These are phyloP conservation scores for Cephalotrichum gorgonifer DNA, from an alignment of 2,329 filamentous ascomycete species.

Conservation along the genomic window DNA sequence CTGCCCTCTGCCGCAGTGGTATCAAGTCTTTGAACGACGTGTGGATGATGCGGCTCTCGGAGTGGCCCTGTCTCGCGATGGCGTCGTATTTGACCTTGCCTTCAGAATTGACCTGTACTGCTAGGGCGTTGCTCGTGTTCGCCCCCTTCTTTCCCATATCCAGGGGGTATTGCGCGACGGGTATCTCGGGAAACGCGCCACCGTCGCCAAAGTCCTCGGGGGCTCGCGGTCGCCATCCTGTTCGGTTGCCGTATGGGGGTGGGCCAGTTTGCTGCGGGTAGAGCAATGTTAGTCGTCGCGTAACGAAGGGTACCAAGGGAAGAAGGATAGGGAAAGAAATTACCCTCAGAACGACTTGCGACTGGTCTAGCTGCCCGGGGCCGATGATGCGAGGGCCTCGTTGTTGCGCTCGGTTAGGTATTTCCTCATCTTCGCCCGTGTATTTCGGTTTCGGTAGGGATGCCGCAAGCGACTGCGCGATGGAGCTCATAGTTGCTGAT, in stretches of 20 bases:
- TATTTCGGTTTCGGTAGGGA: slow-evolving; percentile 86
- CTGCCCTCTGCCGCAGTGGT: slow-evolving; percentile 81
- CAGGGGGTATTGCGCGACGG: slow-evolving; percentile 88
- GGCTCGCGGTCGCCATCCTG: slow-evolving; percentile 81
- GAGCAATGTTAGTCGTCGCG: slow-evolving; percentile 3
- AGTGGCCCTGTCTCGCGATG: slow-evolving; percentile 82
- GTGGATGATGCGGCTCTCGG: slow-evolving; percentile 75
- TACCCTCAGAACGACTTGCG: slow-evolving; percentile 72
- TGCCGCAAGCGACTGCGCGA: slow-evolving; percentile 63
- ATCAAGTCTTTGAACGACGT: slow-evolving; percentile 96
- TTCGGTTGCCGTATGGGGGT: slow-evolving; percentile 76
- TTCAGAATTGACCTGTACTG: slow-evolving; percentile 82
- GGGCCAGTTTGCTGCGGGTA: slow-evolving; percentile 59
- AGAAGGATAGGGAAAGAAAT: no score
- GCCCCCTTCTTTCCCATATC: slow-evolving; percentile 81
- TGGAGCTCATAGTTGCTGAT: slow-evolving; percentile 24
- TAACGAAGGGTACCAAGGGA: not conserved
- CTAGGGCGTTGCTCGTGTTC: slow-evolving; percentile 68
- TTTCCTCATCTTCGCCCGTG: slow-evolving; percentile 78
- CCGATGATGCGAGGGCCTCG: slow-evolving; percentile 76
- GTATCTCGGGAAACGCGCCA: slow-evolving; percentile 88
- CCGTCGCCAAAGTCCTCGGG: slow-evolving; percentile 94
- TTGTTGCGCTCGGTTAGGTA: slow-evolving; percentile 59
- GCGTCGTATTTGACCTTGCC: slow-evolving; percentile 96
- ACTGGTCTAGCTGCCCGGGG: slow-evolving; percentile 70